Conservation (phyloP, 352 stramenopile genomes). For the Elongisporangium prolatum region DNA sequence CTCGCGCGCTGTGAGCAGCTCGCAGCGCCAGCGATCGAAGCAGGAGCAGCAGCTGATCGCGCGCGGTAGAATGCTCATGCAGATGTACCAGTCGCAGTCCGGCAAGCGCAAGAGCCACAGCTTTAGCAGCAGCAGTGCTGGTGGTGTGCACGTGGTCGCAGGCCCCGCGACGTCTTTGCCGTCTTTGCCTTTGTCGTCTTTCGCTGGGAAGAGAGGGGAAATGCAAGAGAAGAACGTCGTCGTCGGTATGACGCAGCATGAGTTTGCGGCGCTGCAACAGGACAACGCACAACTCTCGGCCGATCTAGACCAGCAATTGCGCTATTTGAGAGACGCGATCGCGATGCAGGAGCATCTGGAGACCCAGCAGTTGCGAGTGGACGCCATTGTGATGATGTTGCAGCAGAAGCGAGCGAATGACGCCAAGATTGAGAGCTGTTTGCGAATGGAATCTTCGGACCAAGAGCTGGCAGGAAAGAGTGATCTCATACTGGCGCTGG, state of each 20-base stretch:
- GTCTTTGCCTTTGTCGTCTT: conserved; percentile 14
- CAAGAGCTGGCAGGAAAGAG: neutral
- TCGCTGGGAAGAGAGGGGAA: conserved; percentile 24
- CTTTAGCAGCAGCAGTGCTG: conserved; percentile 6
- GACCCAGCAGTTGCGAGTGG: conserved; percentile 17
- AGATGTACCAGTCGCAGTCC: conserved; percentile 43
- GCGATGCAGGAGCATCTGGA: conserved; percentile 11
- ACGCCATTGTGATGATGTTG: conserved; percentile 27
- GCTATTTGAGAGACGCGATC: conserved; percentile 19
- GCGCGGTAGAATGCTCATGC: conserved; percentile 33
- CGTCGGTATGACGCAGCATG: conserved; percentile 1
- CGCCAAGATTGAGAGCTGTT: conserved; percentile 13
- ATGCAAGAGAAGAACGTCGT: conserved; percentile 3
- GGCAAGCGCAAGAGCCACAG: neutral
- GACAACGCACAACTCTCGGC: conserved; percentile 23
- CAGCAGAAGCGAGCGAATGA: conserved; percentile 41
- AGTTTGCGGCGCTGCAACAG: conserved; percentile 33
- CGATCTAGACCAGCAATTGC: conserved; percentile 18
- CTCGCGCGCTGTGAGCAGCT: neutral
- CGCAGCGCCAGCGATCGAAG: neutral
- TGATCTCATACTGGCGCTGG: neutral
- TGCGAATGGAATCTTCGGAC: neutral
- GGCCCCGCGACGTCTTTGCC: conserved; percentile 11
- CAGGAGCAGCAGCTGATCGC: conserved; percentile 37
- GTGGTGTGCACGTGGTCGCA: conserved; percentile 17